Percentiles rank a stretch among this genome's conserved stretches.
Evolutionary conservation across 1,284 basidiomycete species (phyloP).

Genomic region (Ustilago hordei): DNA sequence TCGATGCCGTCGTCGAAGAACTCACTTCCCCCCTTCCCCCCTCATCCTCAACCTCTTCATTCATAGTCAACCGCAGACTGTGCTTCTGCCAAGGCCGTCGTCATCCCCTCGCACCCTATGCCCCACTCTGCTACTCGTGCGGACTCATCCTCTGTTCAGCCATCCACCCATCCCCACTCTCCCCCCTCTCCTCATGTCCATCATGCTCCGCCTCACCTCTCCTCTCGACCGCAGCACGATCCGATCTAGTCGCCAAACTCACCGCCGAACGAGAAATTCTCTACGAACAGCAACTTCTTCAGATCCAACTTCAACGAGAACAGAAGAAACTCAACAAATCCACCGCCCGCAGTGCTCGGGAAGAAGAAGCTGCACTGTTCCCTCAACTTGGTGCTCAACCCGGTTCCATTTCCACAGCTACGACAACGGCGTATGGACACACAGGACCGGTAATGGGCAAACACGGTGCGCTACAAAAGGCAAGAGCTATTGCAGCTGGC

Average conservation of each 20-base stretch:
- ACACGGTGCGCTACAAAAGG: slow-evolving; percentile 43
- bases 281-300: slow-evolving; percentile 43
- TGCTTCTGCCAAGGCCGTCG: slow-evolving; percentile 50
- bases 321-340: slow-evolving; percentile 40
- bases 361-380: slow-evolving; percentile 38
- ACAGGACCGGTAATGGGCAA: slow-evolving; percentile 36
- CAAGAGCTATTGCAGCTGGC: slow-evolving; percentile 42
- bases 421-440: background rate
- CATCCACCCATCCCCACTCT: slow-evolving; percentile 36
- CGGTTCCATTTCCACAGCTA: background rate
- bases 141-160: slow-evolving; percentile 47
- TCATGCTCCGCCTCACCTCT: slow-evolving; percentile 42
- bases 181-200: slow-evolving; percentile 31
- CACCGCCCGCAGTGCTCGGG: slow-evolving; percentile 11
- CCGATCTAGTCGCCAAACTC: slow-evolving; percentile 42
- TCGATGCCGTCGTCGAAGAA: slow-evolving; percentile 47
- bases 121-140: slow-evolving; percentile 49
- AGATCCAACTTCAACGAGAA: slow-evolving; percentile 40
- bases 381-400: slow-evolving; percentile 36
- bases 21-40: slow-evolving; percentile 23
- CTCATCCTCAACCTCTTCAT: background rate
- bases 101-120: slow-evolving; percentile 41
- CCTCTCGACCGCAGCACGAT: slow-evolving; percentile 28
- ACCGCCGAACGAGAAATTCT: slow-evolving; percentile 34
- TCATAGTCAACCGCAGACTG: slow-evolving; percentile 16